Evolutionary conservation across 768 basidiomycete species (phyloP), one percentile per base, ranked within the genome.

Genomic region (Mrakia gelida): DNA sequence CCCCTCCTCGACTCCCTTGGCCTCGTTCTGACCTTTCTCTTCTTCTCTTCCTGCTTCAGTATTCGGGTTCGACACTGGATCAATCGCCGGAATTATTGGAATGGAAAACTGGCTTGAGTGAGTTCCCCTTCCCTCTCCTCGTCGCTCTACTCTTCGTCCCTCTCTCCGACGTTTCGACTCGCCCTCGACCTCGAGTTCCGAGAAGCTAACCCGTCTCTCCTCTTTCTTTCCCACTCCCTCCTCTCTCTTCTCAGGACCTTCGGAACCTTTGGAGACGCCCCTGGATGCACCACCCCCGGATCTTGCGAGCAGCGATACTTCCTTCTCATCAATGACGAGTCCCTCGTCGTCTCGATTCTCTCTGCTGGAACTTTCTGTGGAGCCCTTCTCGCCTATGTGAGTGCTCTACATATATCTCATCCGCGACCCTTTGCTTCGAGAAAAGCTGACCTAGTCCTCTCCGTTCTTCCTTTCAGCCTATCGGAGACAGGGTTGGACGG

Each of bases 351-450:
- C 77, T 88, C 87, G 41, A 91, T 92, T 81, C 89, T 93, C 49
- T 93, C 92, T 9, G 92, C 91, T 28, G 93, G 93, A 79, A 94
- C 92, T 41, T 93, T 94, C 87, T 89, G 92, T 80, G 92, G 83
- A 71, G 82, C 82, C 38, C 74, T 79, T 45, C 73, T 85, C 62
- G 88, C 85, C 28, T 87, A 86, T 68, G 49, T 52, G 49, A 52
- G 49, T 21, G 45, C 49, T 49, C 15, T 45, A 21, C 3, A 52
- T 52, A 10, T 21, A n/a, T n/a, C n/a, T 13, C 49, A 21, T 21
- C 49, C 16, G 1, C 18, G 16, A 3, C 18, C 15, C 3, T 4
- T 2, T 18, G 3, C 49, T 15, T 18, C 49, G 2, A 8, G 8
- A 38, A 38, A 8, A 52, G 49, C 49, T 52, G 11, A 10, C 45